These are phyloP conservation scores for Suhomyces ambrosiae DNA, from an alignment of 1,139 yeast genomes.

Conservation along the genomic window DNA sequence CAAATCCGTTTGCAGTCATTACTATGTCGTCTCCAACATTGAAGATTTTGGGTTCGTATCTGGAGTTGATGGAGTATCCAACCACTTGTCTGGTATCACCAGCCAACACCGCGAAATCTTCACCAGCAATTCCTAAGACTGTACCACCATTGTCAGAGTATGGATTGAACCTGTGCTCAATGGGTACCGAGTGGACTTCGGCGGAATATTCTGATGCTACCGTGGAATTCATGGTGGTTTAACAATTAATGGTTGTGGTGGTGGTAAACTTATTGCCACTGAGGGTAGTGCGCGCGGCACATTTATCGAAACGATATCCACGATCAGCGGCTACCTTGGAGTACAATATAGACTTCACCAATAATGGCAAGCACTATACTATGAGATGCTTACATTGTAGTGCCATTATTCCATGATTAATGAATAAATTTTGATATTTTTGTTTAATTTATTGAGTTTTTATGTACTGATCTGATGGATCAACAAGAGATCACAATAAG, in stretches of 20 bases:
- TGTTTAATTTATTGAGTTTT: too few species aligned
- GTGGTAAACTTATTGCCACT: conserved; percentile 9
- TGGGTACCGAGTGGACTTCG: conserved; percentile 60
- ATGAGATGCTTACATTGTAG: too few species aligned
- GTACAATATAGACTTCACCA: too few species aligned
- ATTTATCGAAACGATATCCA: too few species aligned
- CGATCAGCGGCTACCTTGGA: too few species aligned
- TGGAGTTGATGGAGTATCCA: conserved; percentile 90
- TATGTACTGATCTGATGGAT: too few species aligned
- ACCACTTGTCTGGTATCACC: conserved; percentile 97
- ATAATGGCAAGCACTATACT: too few species aligned
- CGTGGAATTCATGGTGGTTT: conserved; percentile 32
- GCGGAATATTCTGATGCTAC: conserved; percentile 64
- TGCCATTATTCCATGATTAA: too few species aligned
- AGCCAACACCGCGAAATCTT: conserved; percentile 94
- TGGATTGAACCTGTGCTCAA: conserved; percentile 94
- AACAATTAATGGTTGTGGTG: conserved; percentile 7
- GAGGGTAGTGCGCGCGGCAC: conserved; percentile 10
- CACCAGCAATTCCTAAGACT: conserved; percentile 95
- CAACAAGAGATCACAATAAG: too few species aligned
- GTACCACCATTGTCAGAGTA: conserved; percentile 98
- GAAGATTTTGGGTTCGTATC: conserved; percentile 89
- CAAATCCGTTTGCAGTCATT: conserved; percentile 93
- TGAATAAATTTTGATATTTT: too few species aligned
- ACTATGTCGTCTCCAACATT: conserved; percentile 86